Conservation (phyloP, 176 grass and related monocot species). For the Dactylis glomerata region DNA sequence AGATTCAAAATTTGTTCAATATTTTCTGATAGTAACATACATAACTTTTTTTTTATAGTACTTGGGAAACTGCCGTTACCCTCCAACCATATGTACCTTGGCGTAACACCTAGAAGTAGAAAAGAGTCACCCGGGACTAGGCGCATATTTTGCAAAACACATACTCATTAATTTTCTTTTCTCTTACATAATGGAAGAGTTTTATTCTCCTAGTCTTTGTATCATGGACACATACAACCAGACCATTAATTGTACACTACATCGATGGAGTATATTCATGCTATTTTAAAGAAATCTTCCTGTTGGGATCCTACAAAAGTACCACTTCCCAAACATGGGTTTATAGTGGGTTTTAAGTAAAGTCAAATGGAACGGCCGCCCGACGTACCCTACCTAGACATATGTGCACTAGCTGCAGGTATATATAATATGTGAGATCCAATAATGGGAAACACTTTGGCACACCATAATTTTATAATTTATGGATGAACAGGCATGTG, state of each 20-base stretch:
- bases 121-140: background rate
- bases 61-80: no score
- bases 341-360: no score
- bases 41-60: no score
- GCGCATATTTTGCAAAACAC: background rate
- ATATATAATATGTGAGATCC: background rate
- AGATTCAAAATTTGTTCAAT: background rate
- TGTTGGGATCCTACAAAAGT: background rate
- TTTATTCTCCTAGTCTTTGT: background rate
- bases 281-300: background rate
- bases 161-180: background rate
- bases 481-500: constrained; percentile 5
- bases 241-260: background rate
- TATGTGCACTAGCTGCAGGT: background rate
- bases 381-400: background rate
- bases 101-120: background rate
- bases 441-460: constrained; percentile 16
- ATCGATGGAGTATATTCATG: background rate
- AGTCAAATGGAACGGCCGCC: background rate
- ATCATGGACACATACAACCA: background rate
- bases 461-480: background rate
- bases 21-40: background rate
- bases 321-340: background rate
- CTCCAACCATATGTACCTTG: no score
- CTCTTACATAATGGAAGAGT: background rate